Evolutionary conservation across 1,284 basidiomycete genomes (phyloP), one percentile per base, ranked within the genome.

Genomic region (Malassezia obtusa): DNA sequence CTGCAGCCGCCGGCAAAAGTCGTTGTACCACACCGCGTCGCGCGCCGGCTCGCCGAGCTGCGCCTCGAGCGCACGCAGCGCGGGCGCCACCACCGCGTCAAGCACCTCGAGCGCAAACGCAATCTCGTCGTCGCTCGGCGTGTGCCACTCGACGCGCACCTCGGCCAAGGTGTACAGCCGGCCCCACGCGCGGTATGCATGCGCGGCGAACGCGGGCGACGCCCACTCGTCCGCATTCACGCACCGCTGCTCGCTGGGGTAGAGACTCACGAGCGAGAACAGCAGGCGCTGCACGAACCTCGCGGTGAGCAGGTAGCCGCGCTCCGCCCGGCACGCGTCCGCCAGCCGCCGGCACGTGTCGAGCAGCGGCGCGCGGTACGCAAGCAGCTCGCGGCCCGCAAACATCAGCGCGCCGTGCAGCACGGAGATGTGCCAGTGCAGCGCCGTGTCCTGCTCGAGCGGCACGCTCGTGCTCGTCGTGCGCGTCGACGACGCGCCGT

Each of bases 401-500:
- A 59, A 54, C 24, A 56, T 62, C 31, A 71, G 24, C 3, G 67
- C 64, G 15, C 68, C 68, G 3, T 57, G 60, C 28, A 73, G 60
- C 59, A 74, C 52, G 65, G 73, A 63, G 46, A 54, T 45, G 76
- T 86, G 90, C 89, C 91, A 96, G 74, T 95, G 90, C 48, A 98
- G 77, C 1, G 88, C 85, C 1, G 89, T 90, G 67, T 98, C 92
- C 6, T 87, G 87, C 4, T 88, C 83, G 1, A 87, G 79, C 0
- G 88, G 85, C 17, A 85, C 82, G 6, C 83, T 83, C 0, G 89
- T 90, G 2, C 84, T 84, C 1, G 90, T 96, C 8, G 89, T 95
- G 26, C 89, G 80, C 31, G 84, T 79, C 54, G 86, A 87, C n/a
- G 89, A 91, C 0, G 94, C 91, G 1, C 94, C 94, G 58, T 89